phyloP scores from a whole-genome alignment of 1,139 yeast genomes.

The Kodamaea plutei region DNA sequence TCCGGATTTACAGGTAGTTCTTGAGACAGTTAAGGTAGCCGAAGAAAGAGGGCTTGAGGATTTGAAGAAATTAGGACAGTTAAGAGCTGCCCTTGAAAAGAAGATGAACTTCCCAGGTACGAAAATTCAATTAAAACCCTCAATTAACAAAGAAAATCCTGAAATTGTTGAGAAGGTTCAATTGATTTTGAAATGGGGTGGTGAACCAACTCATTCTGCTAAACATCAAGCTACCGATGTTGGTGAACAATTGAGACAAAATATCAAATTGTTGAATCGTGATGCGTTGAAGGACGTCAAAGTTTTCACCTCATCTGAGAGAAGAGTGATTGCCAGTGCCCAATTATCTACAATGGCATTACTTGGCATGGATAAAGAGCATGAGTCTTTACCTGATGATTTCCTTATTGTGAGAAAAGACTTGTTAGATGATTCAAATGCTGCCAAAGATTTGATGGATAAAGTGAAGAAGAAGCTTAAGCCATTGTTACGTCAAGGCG shows the following conservation, averaged over 20 bases:
- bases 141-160: conserved; percentile 56
- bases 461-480: conserved; percentile 95
- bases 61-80: conserved; percentile 64
- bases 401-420: conserved; percentile 84
- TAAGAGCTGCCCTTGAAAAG: conserved; percentile 80
- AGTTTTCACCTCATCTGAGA: conserved; percentile 87
- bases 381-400: conserved; percentile 66
- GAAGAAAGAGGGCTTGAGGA: conserved; percentile 79
- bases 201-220: conserved; percentile 98
- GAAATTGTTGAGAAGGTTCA: conserved; percentile 89
- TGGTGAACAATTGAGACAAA: conserved; percentile 94
- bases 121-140: conserved; percentile 91
- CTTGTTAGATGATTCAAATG: conserved; percentile 91
- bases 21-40: conserved; percentile 81
- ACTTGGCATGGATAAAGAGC: conserved; percentile 55
- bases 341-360: conserved; percentile 82
- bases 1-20: conserved; percentile 77
- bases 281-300: conserved; percentile 81
- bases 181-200: conserved; percentile 97
- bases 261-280: conserved; percentile 78
- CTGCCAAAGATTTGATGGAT: conserved; percentile 97
- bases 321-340: conserved; percentile 92
- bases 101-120: conserved; percentile 93
- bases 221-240: conserved; percentile 90
- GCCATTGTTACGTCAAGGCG: conserved; percentile 90